A percentile compares a stretch with the other conserved stretches of the same genome.
Evolutionary conservation across 2,329 filamentous ascomycete genomes (phyloP).

Genomic region (Calonectria pseudoturangicola): DNA sequence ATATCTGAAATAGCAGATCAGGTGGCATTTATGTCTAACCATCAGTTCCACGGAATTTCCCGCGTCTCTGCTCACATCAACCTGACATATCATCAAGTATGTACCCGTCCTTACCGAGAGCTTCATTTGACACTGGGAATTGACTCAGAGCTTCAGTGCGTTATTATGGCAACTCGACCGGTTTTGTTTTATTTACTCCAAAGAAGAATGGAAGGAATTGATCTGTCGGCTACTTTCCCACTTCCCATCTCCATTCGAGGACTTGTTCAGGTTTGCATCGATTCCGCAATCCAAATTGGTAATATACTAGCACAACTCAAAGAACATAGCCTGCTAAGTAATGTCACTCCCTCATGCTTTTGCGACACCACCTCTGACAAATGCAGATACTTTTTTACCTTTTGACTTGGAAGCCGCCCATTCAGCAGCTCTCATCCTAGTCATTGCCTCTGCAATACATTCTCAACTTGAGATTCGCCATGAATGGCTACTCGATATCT

Average conservation of each 20-base stretch:
- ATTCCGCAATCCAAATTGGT: constrained; percentile 33
- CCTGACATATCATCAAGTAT: constrained; percentile 33
- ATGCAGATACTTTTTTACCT: constrained; percentile 31
- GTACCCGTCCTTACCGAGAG: neutral
- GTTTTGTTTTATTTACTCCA: constrained; percentile 35
- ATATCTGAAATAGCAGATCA: constrained; percentile 28
- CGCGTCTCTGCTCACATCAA: constrained; percentile 36
- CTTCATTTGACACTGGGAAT: neutral
- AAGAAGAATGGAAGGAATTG: constrained; percentile 13
- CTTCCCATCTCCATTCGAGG: constrained; percentile 29
- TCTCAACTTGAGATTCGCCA: constrained; percentile 19
- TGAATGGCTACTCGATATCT: constrained; percentile 25
- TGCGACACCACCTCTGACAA: too few species aligned
- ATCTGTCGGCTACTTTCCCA: neutral
- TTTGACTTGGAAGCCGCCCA: constrained; percentile 38
- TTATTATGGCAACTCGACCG: constrained; percentile 32
- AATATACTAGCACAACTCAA: constrained; percentile 34
- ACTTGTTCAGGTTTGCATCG: constrained; percentile 32
- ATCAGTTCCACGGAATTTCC: constrained; percentile 32
- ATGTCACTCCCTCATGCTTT: neutral
- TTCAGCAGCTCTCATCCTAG: constrained; percentile 36
- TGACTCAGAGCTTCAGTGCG: constrained; percentile 18
- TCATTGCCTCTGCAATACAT: constrained; percentile 32
- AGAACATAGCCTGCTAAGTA: constrained; percentile 31
- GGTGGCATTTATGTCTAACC: constrained; percentile 27